A percentile compares a stretch with the other conserved stretches of the same genome.
Evolutionary conservation across 225 moss, liverwort and hornwort species (phyloP).

Genomic region (Bryum argenteum): DNA sequence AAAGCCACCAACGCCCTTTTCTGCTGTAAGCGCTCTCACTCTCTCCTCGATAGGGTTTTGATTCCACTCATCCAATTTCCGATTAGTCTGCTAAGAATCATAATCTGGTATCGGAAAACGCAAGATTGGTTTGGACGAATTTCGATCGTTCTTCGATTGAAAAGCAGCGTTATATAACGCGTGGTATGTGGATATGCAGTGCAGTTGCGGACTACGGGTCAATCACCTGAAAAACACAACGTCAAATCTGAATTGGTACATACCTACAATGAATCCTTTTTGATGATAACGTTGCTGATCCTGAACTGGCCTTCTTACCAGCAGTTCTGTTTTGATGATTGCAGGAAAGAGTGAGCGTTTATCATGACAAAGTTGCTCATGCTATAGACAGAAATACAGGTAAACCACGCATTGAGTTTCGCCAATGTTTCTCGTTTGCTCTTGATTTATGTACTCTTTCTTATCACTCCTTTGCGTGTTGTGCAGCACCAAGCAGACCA

Average conservation of each 20-base stretch:
- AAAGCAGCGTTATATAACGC: not conserved
- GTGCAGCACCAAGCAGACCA: conserved; percentile 67
- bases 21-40: conserved; percentile 50
- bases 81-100: not conserved
- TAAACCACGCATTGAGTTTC: conserved; percentile 19
- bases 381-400: conserved; percentile 75
- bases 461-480: conserved; percentile 2
- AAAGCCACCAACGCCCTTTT: conserved; percentile 78
- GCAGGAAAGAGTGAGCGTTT: conserved; percentile 78
- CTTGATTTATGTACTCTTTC: conserved; percentile 6
- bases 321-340: conserved; percentile 14
- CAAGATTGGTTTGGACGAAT: not conserved
- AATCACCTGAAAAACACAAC: conserved; percentile 71
- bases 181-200: conserved; percentile 49
- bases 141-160: too few species aligned
- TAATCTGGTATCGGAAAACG: not conserved
- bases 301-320: conserved; percentile 27
- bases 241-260: conserved; percentile 72
- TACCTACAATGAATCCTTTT: not conserved
- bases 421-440: not conserved
- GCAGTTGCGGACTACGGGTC: conserved; percentile 70
- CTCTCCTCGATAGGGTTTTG: not conserved
- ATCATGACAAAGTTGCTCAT: conserved; percentile 72
- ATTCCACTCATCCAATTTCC: not conserved
- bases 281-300: not conserved